These are phyloP conservation scores for Arabidopsis suecica DNA, from an alignment of 345 rosid species.

Conservation along the genomic window DNA sequence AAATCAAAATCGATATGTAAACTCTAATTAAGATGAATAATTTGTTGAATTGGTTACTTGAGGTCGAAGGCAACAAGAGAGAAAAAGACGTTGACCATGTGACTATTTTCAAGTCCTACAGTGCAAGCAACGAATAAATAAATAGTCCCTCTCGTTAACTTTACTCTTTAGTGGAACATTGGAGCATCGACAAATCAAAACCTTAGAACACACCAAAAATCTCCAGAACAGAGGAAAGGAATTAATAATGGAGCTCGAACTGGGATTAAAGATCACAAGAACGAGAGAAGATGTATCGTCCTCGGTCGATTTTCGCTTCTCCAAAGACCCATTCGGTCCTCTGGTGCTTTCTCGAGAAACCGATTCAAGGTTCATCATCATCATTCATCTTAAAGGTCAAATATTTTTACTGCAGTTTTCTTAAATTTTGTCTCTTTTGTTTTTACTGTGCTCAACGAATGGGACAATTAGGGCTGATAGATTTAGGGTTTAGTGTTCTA, in stretches of 20 bases:
- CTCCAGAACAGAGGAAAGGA: not conserved
- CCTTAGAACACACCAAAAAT: not conserved
- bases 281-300: slow-evolving; percentile 67
- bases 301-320: slow-evolving; percentile 52
- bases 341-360: slow-evolving; percentile 76
- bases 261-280: slow-evolving; percentile 74
- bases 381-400: slow-evolving; percentile 74
- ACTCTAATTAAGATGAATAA: not conserved
- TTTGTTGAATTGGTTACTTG: slow-evolving; percentile 32
- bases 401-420: not conserved
- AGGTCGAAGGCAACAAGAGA: slow-evolving; percentile 17
- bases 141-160: slow-evolving; percentile 42
- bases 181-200: slow-evolving; percentile 6
- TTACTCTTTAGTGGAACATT: slow-evolving; percentile 40
- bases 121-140: slow-evolving; percentile 73
- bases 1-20: not conserved
- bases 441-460: not conserved
- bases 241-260: slow-evolving; percentile 73
- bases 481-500: slow-evolving; percentile 23
- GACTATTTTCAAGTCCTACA: slow-evolving; percentile 27
- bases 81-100: slow-evolving; percentile 36
- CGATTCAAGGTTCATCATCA: slow-evolving; percentile 65
- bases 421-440: not conserved
- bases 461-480: slow-evolving; percentile 16
- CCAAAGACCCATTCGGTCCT: slow-evolving; percentile 61